Evolutionary conservation across 2,329 filamentous ascomycete genomes (phyloP), one percentile per base, ranked within the genome.

Genomic region (Fusarium acutatum): DNA sequence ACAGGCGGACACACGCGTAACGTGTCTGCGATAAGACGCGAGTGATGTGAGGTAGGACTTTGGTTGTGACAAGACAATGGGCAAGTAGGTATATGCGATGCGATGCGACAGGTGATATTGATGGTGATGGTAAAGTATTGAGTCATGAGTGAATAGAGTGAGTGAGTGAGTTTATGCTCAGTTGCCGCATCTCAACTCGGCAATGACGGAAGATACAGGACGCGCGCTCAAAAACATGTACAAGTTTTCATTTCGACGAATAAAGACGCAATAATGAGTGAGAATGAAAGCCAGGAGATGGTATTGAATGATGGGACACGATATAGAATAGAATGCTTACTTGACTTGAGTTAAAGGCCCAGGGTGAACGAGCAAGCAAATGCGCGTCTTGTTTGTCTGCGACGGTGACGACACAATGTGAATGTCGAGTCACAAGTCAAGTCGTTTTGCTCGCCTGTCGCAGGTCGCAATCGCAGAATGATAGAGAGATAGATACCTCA

Each of bases 401-500:
- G 59, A 73, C 52, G 57, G 72, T 74, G 72, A 74, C 72, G 72
- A 75, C 72, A 74, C 64, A 67, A 61, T 22, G 53, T 47, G 60
- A 61, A 74, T 60, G 32, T 35, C 49, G 49, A 52, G 49, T 52
- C 49, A 58, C 64, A 52, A 44, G 28, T 46, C 60, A 54, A 41
- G 64, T 62, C 28, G 43, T 35, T 41, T 63, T 52, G 44, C 46
- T 50, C 28, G 58, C 63, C 38, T 38, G 64, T 66, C 53, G 66
- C 71, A 67, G 44, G 50, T 64, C 46, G 58, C 44, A 52, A 65
- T 69, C 64, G 50, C 46, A 61, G 54, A 60, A 63, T 59, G 62
- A 69, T 66, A 38, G 30, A 50, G 26, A 30, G 20, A 28, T 22
- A 30, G 41, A 50, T 59, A 37, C 41, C 32, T 54, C 50, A 41